Conservation (phyloP, 257 asterid species). For the Jacaranda copaia region DNA sequence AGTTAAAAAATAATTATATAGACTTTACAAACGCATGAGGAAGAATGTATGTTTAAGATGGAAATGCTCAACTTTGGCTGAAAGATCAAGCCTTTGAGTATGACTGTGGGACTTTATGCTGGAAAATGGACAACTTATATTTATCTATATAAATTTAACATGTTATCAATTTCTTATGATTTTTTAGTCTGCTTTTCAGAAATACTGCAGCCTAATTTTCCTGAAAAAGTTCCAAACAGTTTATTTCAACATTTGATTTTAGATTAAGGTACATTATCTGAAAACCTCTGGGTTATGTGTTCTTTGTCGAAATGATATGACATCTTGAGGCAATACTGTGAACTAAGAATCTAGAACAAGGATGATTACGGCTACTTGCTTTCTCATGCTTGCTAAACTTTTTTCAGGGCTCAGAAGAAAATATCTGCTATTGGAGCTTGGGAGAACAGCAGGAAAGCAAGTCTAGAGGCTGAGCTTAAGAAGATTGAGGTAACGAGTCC, state of each 20-base stretch:
- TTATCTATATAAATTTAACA: not conserved
- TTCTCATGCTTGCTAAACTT: not conserved
- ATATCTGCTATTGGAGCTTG: constrained; percentile 54
- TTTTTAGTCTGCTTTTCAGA: too few species aligned
- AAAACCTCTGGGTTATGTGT: not conserved
- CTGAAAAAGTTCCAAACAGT: too few species aligned
- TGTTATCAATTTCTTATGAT: too few species aligned
- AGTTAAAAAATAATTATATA: not conserved
- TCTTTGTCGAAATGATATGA: not conserved
- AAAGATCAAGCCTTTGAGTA: not conserved
- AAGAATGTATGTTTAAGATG: not conserved
- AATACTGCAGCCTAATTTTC: too few species aligned
- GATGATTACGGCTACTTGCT: not conserved
- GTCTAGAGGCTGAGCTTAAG: constrained; percentile 63
- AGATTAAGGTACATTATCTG: not conserved
- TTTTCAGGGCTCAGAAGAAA: constrained; percentile 61
- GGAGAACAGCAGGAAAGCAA: constrained; percentile 73
- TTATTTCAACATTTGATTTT: not conserved
- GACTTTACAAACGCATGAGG: not conserved
- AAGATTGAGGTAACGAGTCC: constrained; percentile 56
- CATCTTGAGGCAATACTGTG: not conserved
- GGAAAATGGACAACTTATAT: not conserved
- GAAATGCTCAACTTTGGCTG: not conserved
- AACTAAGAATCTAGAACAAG: constrained; percentile 3
- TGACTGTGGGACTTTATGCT: not conserved